Evolutionary conservation across 768 basidiomycete genomes (phyloP), one percentile per base, ranked within the genome.

Genomic region (Leccinum uliginosum): DNA sequence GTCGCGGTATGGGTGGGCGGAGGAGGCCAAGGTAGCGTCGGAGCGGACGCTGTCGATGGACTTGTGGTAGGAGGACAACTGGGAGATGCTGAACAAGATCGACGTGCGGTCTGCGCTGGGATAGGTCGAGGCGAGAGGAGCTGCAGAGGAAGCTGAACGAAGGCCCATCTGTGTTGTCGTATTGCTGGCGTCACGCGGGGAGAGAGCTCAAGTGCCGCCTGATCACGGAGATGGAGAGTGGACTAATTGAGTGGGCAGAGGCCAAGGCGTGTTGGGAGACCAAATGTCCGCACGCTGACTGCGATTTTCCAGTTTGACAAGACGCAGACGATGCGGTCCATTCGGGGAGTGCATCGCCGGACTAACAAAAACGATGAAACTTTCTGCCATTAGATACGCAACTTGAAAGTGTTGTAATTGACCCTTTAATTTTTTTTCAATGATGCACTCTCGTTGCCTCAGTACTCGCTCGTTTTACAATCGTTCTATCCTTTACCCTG

Each of bases 181-280:
- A 30, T 19, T 87, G 85, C 62, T 74, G 76, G 26, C 71, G 86
- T 66, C 76, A 79, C 52, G 81, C 83, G 6, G 85, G 85, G 85
- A 75, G 82, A 61, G 83, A 85, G 65, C 74, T 87, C 54, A 86
- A 86, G 64, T 75, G 80, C 62, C 77, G 71, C 49, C 78, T 86
- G 53, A 64, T 81, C 5, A 59, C 74, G 50, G 85, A 85, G 73
- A 80, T 87, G 71, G 71, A 77, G 9, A 51, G 57, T 10, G 84
- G 84, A 2, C 66, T 87, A 51, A 63, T 64, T 14, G 76, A 78
- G 34, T 87, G 85, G 84, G 70, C 76, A 0, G 81, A 83, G 60
- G 82, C 85, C n/a, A 71, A 73, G 59, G 76, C 79, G 1, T 87
- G 84, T 62, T 87, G 85, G 85, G 71, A 72, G 56, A 79, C 84